Evolutionary conservation across 164 flowering plant species (phyloP), one percentile per base, ranked within the genome.

Genomic region (Magnolia kwangsiensis): DNA sequence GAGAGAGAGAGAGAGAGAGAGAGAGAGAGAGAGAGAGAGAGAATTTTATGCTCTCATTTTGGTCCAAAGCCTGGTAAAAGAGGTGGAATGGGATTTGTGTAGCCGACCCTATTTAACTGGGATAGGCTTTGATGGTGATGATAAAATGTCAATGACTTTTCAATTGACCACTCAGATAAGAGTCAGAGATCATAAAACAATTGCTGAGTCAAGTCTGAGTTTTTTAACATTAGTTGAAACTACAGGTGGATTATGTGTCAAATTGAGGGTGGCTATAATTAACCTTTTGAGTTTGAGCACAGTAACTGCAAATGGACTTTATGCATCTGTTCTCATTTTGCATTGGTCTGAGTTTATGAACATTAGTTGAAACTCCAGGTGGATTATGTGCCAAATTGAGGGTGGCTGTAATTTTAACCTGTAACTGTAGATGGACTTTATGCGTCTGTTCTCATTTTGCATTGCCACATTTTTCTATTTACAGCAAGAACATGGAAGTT

Each of bases 401-500:
- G n/a, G 31, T 29, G 11, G 14, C 24, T 31, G 37, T 68, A 37
- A 27, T 13, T 27, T 27, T 68, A 68, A 29, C 49, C 45, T 3
- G 45, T 37, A 37, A 37, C 45, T 37, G 61, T 4, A 55, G 13
- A 55, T 55, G 61, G 16, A 55, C 61, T 55, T 55, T 55, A 37
- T 55, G 13, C 61, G 14, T 55, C 3, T n/a, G 71, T 50, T 70
- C 72, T 50, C 23, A 49, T 70, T 10, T 70, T 50, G 21, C 31
- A 68, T 45, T 9, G 4, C 55, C n/a, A 9, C 58, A 19, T 70
- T 9, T n/a, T 50, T 49, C 49, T 50, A 4, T 70, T 8, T 81
- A 55, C 90, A 96, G 99, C 86, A 90, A 87, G 82, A 91, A 96
- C 81, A 82, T 86, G 71, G 95, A 92, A 85, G 69, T 92, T 75